Evolutionary conservation across 768 basidiomycete genomes (phyloP).

Genomic region (Rossbeevera mucosa): DNA sequence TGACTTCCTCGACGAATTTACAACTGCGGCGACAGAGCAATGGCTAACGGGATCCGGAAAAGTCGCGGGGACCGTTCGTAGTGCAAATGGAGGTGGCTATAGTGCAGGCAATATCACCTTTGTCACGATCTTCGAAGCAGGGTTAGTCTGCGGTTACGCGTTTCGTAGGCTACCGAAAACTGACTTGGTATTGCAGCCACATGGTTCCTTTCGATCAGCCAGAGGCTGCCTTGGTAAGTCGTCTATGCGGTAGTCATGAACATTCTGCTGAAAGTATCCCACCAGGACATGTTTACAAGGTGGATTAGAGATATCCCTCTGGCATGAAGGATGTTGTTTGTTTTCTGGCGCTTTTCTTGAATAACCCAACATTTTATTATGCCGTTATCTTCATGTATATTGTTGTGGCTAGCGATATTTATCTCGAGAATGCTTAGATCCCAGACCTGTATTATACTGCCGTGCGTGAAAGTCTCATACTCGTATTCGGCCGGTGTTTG

Average conservation of each 20-base stretch:
- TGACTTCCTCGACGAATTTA: conserved; percentile 59
- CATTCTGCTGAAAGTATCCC: background rate
- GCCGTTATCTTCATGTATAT: background rate
- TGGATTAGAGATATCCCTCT: conserved; percentile 57
- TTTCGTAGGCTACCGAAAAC: background rate
- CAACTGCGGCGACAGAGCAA: conserved; percentile 40
- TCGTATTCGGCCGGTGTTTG: background rate
- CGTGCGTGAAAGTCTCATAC: background rate
- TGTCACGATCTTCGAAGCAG: conserved; percentile 72
- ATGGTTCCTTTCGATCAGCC: conserved; percentile 93
- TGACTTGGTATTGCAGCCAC: conserved; percentile 47
- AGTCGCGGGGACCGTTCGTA: conserved; percentile 63
- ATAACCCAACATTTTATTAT: background rate
- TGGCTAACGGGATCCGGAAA: conserved; percentile 57
- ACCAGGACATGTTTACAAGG: conserved; percentile 54
- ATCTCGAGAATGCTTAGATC: background rate
- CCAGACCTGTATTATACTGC: background rate
- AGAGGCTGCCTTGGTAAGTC: conserved; percentile 70
- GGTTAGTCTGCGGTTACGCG: conserved; percentile 42
- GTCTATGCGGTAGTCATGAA: background rate
- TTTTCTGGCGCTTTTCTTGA: background rate
- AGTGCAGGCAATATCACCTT: conserved; percentile 84
- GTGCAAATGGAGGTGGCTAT: conserved; percentile 58
- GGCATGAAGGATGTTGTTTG: conserved; percentile 6
- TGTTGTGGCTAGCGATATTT: background rate